These are phyloP conservation scores for Pseudomonodictys pantanalensis DNA, from an alignment of 495 filamentous ascomycete species.

Conservation along the genomic window DNA sequence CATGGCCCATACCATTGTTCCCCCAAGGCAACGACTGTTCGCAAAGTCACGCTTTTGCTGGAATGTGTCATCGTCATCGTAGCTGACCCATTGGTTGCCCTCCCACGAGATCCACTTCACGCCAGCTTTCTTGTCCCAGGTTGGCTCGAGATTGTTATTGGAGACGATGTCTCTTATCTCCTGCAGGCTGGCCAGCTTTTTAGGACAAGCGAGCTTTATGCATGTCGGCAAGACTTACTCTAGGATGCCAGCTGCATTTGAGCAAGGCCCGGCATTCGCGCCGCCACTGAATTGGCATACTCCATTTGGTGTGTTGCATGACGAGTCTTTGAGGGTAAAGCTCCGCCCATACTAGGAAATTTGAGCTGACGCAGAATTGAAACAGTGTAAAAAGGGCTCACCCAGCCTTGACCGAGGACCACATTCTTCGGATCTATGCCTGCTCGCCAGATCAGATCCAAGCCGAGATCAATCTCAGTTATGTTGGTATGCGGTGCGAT, in stretches of 20 bases:
- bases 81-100: conserved; percentile 1
- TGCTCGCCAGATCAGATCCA: neutral
- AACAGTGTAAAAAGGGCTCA: neutral
- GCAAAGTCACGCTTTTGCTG: neutral
- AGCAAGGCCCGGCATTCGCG: neutral
- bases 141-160: neutral
- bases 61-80: conserved; percentile 5
- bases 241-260: neutral
- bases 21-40: neutral
- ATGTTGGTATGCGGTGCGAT: too few relatives aligned
- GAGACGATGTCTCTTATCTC: neutral
- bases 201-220: too few relatives aligned
- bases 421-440: neutral
- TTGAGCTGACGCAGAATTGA: neutral
- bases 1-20: conserved; percentile 1
- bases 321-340: neutral
- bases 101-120: conserved; percentile 8
- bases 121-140: neutral
- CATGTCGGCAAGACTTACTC: too few relatives aligned
- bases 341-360: neutral
- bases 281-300: neutral
- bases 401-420: neutral
- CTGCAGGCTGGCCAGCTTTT: neutral
- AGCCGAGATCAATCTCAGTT: neutral
- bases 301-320: neutral